phyloP scores from a whole-genome alignment of 2,329 filamentous ascomycete genomes.

The Pseudogymnoascus sp. region DNA sequence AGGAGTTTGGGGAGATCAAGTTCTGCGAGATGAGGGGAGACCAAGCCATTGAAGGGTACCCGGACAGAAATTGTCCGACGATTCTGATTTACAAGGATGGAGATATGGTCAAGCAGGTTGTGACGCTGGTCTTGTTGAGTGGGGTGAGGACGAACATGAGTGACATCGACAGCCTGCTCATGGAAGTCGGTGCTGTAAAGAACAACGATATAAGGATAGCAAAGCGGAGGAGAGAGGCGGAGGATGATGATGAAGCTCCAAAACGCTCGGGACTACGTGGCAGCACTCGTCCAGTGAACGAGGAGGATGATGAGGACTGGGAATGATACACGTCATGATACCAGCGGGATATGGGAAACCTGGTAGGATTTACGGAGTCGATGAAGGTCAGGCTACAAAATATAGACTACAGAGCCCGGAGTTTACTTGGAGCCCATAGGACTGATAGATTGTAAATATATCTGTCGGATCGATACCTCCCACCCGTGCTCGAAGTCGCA shows the following conservation, averaged over 20 bases:
- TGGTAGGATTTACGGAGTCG: background rate
- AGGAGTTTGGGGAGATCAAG: constrained; percentile 87
- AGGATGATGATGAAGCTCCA: constrained; percentile 25
- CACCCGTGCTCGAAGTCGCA: background rate
- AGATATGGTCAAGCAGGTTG: constrained; percentile 82
- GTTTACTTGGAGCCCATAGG: background rate
- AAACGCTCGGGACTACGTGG: constrained; percentile 24
- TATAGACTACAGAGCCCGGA: background rate
- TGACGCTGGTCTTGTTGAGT: constrained; percentile 75
- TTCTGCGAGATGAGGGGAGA: constrained; percentile 92
- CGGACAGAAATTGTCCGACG: constrained; percentile 88
- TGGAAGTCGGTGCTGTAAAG: constrained; percentile 73
- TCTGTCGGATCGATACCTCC: background rate
- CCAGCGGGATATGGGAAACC: background rate
- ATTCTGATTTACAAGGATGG: constrained; percentile 88
- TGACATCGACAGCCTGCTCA: constrained; percentile 72
- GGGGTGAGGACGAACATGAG: constrained; percentile 62
- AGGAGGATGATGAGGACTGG: constrained; percentile 44
- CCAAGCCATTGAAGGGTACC: constrained; percentile 94
- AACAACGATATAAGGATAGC: constrained; percentile 67
- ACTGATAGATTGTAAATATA: background rate
- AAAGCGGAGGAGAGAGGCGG: constrained; percentile 25
- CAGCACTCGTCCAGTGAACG: constrained; percentile 18
- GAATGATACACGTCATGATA: constrained; percentile 31
- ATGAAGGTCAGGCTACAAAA: background rate